Evolutionary conservation across 2,329 filamentous ascomycete genomes (phyloP).

Genomic region (Sphaerulina vaccinii): DNA sequence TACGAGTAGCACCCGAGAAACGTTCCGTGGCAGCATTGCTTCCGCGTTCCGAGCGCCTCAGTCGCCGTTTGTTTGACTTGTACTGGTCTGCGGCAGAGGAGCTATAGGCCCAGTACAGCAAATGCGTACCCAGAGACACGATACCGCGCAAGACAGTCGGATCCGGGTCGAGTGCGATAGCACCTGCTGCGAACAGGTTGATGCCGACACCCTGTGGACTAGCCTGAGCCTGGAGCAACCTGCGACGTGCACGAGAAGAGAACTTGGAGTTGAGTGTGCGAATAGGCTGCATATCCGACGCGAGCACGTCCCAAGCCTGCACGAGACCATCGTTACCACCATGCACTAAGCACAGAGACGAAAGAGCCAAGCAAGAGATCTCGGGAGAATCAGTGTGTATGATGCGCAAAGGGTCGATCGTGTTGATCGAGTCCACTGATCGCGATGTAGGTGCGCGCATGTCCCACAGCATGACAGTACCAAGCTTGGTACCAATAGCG

Average conservation of each 20-base stretch:
- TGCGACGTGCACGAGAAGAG: constrained; percentile 76
- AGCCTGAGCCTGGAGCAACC: constrained; percentile 65
- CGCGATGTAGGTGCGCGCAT: constrained; percentile 64
- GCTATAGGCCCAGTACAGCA: constrained; percentile 93
- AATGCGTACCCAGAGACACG: constrained; percentile 78
- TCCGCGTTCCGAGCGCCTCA: constrained; percentile 66
- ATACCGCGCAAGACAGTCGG: constrained; percentile 81
- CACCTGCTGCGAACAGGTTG: constrained; percentile 77
- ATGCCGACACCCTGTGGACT: constrained; percentile 67
- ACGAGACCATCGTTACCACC: constrained; percentile 93
- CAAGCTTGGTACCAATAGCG: constrained; percentile 75
- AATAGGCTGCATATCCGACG: constrained; percentile 73
- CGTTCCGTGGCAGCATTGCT: constrained; percentile 60
- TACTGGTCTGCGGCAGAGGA: constrained; percentile 72
- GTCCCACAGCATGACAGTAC: constrained; percentile 81
- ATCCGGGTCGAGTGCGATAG: constrained; percentile 83
- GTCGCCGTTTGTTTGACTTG: constrained; percentile 73
- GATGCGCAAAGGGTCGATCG: constrained; percentile 68
- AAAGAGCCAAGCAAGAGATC: constrained; percentile 77
- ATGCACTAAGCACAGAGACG: constrained; percentile 84
- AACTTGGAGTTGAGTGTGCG: constrained; percentile 85
- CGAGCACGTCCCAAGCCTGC: constrained; percentile 94
- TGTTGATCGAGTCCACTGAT: constrained; percentile 56
- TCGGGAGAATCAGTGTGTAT: constrained; percentile 90
- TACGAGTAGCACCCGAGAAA: constrained; percentile 63